These are phyloP conservation scores for Solanum dulcamara DNA, from an alignment of 257 asterid genomes.

Conservation along the genomic window DNA sequence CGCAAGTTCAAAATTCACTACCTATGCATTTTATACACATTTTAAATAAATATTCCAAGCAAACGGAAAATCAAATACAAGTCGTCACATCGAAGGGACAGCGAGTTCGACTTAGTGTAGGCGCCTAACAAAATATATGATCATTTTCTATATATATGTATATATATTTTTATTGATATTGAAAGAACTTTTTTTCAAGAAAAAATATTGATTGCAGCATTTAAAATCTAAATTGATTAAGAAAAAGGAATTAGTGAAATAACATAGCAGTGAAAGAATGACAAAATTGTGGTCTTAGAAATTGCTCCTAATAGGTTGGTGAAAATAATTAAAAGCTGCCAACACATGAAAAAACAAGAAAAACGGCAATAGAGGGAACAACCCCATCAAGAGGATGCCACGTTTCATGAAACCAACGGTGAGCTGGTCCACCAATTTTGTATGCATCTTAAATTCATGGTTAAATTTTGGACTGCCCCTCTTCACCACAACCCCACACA, in stretches of 20 bases:
- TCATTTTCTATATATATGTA: no score
- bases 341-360: conserved; percentile 38
- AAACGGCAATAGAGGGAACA: conserved; percentile 9
- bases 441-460: conserved; percentile 31
- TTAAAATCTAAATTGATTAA: neutral
- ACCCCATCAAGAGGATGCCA: conserved; percentile 6
- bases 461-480: neutral
- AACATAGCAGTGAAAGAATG: neutral
- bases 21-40: no score
- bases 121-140: no score
- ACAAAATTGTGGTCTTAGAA: conserved; percentile 25
- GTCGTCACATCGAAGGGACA: no score
- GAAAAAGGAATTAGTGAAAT: neutral
- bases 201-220: no score
- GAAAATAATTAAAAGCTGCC: conserved; percentile 10
- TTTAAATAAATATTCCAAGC: no score
- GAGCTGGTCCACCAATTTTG: conserved; percentile 20
- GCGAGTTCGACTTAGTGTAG: no score
- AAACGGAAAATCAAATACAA: no score
- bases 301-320: conserved; percentile 12
- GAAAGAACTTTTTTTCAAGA: no score
- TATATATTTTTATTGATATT: no score
- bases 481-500: conserved; percentile 7
- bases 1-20: no score
- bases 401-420: conserved; percentile 33